Evolutionary conservation across 192 early-diverging fungal genomes (phyloP).

Genomic region (Chytriomyces confervae): DNA sequence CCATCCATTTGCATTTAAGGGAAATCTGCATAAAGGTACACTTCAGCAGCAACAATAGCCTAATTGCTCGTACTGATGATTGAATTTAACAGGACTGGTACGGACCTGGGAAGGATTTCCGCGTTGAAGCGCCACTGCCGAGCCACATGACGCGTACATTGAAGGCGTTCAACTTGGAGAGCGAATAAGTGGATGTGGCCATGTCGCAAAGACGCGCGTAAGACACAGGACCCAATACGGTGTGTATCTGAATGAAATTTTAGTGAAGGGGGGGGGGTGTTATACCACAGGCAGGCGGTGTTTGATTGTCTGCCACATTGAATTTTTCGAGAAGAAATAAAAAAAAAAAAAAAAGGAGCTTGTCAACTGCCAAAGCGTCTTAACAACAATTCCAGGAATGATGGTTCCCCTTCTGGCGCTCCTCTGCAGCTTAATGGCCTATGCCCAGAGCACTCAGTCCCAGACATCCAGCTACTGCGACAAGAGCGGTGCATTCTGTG

Average conservation of each 20-base stretch:
- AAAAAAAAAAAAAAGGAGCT: neutral
- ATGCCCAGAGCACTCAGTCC: neutral
- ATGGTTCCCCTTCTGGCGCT: neutral
- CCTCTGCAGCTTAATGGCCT: neutral
- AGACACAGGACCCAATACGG: too few relatives aligned
- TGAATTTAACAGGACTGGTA: conserved; percentile 34
- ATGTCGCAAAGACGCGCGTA: too few relatives aligned
- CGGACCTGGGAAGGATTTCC: conserved; percentile 18
- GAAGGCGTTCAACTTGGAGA: conserved; percentile 7
- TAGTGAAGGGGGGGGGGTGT: neutral
- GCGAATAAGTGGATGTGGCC: neutral
- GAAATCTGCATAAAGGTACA: conserved; percentile 38
- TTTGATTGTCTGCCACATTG: neutral
- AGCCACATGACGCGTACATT: conserved; percentile 27
- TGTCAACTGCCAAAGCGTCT: neutral
- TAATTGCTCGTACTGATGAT: neutral
- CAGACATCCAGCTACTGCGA: neutral
- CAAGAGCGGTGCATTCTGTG: conserved; percentile 7
- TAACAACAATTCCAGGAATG: neutral
- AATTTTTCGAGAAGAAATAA: neutral
- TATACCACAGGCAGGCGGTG: neutral
- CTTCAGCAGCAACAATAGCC: neutral
- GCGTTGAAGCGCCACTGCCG: conserved; percentile 24
- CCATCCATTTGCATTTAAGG: conserved; percentile 53
- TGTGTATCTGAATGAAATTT: too few relatives aligned